Percentiles rank a stretch among this genome's conserved stretches.
Conservation (phyloP, 1,139 yeast genomes). For the Pichia sp. region DNA sequence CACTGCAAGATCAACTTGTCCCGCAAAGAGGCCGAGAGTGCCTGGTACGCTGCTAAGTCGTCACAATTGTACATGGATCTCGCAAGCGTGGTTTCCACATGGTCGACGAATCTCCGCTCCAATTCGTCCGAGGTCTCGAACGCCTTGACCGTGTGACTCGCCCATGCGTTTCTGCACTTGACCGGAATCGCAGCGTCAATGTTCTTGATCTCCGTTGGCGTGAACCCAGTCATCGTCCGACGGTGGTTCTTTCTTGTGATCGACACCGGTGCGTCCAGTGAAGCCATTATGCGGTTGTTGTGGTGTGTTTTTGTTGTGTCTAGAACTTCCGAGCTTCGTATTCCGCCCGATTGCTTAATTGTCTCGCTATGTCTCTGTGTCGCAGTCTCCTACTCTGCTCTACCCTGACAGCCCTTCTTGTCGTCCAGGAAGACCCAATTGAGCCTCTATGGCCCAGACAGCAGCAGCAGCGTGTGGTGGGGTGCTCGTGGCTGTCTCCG, state of each 20-base stretch:
- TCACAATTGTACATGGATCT: conserved; percentile 90
- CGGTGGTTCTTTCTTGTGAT: conserved; percentile 34
- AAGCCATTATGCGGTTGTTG: conserved; percentile 3
- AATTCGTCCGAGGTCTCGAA: conserved; percentile 56
- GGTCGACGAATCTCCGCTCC: conserved; percentile 69
- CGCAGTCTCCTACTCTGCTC: too few relatives aligned
- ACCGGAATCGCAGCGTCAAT: conserved; percentile 81
- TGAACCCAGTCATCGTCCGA: conserved; percentile 83
- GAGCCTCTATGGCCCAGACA: too few relatives aligned
- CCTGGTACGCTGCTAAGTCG: conserved; percentile 87
- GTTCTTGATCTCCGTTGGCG: conserved; percentile 82
- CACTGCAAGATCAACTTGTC: conserved; percentile 81
- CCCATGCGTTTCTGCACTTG: conserved; percentile 74
- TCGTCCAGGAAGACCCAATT: too few relatives aligned
- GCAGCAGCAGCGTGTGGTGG: too few relatives aligned
- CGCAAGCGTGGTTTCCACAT: conserved; percentile 86
- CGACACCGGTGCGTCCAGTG: conserved; percentile 16
- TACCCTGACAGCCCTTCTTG: too few relatives aligned
- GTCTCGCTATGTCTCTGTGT: neutral
- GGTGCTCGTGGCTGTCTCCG: too few relatives aligned
- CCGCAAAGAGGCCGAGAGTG: conserved; percentile 73
- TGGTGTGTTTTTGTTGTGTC: too few relatives aligned
- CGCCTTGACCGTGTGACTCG: conserved; percentile 53
- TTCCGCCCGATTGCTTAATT: too few relatives aligned
- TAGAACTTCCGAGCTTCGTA: too few relatives aligned